Evolutionary conservation across 495 filamentous ascomycete species (phyloP).

Genomic region (Tuber indicum): DNA sequence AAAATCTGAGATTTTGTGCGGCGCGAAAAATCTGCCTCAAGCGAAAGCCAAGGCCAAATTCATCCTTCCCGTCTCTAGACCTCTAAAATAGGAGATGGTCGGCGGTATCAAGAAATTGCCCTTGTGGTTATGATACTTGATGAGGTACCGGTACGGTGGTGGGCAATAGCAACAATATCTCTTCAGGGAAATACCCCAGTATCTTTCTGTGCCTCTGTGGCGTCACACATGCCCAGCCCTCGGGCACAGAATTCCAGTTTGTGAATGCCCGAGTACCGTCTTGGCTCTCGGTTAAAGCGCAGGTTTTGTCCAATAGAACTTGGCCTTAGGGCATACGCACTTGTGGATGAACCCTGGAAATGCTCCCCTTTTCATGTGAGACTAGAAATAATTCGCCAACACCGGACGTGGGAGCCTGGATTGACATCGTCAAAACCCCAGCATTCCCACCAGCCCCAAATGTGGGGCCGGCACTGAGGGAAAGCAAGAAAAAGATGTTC

Average conservation of each 20-base stretch:
- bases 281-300: not conserved
- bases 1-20: too few relatives aligned
- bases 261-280: not conserved
- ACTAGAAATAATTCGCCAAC: slow-evolving; percentile 1
- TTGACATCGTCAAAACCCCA: not conserved
- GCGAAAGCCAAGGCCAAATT: not conserved
- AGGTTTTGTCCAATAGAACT: not conserved
- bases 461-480: not conserved
- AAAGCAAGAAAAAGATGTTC: not conserved
- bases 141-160: not conserved
- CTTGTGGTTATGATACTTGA: not conserved
- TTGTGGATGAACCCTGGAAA: not conserved
- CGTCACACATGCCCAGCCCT: not conserved
- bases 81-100: not conserved
- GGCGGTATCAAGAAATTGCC: not conserved
- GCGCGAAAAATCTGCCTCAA: not conserved
- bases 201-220: not conserved
- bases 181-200: not conserved
- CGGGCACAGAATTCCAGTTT: not conserved
- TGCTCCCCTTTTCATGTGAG: not conserved
- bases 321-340: not conserved
- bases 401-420: not conserved
- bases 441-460: not conserved
- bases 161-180: not conserved
- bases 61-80: not conserved